Base-by-base conservation (phyloP, 345 rosid species). In the Euphorbia pulcherrima region DNA sequence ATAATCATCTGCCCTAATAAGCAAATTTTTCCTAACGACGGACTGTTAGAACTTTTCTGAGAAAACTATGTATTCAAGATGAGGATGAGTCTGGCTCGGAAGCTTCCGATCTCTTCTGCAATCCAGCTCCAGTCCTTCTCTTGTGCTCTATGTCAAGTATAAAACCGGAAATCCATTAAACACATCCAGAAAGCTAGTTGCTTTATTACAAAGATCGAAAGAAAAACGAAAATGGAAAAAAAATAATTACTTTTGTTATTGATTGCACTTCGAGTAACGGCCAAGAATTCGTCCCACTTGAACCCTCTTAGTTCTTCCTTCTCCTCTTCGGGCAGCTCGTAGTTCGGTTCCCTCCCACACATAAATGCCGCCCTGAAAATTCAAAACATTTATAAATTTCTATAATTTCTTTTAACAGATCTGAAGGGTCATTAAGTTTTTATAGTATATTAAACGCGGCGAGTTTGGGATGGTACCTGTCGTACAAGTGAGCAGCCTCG, bases 271-370 rank as follows among this genome's bases (percentile, higher is more conserved):
- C 98, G 97, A 44, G 97, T 89, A 70, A 80, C 67, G 10, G 94
- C 88, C 81, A 93, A 76, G 75, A 93, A 93, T 66, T 91, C 92
- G 6, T 89, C 97, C 98, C 98, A 93, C 63, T 77, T 83, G 77
- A 90, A 87, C 70, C 69, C 73, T 69, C 78, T 71, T 18, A 93
- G 92, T 79, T 93, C 90, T 77, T 69, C 79, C 76, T 87, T 90
- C 70, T 82, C 97, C 74, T 82, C 90, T 73, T 89, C 92, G 0
- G 90, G 61, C 23, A 93, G 88, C 77, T 85, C 94, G 50, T 87
- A 83, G 84, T 93, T 93, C 48, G 98, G 98, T 60, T 93, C 98
- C 70, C 98, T 86, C 62, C 97, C 97, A 53, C 98, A 90, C 98
- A 90, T 93, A 85, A 84, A 93, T 48, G 98, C 98, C 68, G 98